Evolutionary conservation across 768 basidiomycete genomes (phyloP).

Genomic region (Suillus brevipes): DNA sequence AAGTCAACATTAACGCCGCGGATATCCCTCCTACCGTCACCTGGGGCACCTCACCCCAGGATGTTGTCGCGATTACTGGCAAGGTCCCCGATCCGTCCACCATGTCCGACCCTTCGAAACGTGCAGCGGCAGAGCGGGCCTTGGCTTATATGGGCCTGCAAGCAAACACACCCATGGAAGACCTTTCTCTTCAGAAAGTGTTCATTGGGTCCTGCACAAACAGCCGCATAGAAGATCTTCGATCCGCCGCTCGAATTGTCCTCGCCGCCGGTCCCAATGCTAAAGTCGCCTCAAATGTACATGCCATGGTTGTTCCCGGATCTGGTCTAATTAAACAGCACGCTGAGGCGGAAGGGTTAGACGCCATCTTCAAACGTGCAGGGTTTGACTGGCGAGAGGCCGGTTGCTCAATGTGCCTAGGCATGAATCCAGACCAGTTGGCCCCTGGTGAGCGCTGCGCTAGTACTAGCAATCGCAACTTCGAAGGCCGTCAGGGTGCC

Average conservation of each 20-base stretch:
- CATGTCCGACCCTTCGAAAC: slow-evolving; percentile 64
- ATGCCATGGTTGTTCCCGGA: slow-evolving; percentile 91
- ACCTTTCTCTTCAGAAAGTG: slow-evolving; percentile 81
- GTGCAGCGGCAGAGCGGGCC: slow-evolving; percentile 69
- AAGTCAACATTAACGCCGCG: slow-evolving; percentile 75
- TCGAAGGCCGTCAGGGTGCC: slow-evolving; percentile 86
- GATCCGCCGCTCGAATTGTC: slow-evolving; percentile 79
- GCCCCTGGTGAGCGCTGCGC: slow-evolving; percentile 83
- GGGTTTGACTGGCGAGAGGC: slow-evolving; percentile 96
- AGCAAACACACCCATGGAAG: slow-evolving; percentile 76
- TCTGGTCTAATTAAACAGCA: slow-evolving; percentile 90
- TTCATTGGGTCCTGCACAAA: slow-evolving; percentile 97
- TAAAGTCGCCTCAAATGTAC: slow-evolving; percentile 69
- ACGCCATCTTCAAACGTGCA: slow-evolving; percentile 82
- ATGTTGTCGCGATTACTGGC: slow-evolving; percentile 82
- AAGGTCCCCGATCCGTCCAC: slow-evolving; percentile 72
- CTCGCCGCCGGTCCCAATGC: slow-evolving; percentile 71
- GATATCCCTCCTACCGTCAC: slow-evolving; percentile 90
- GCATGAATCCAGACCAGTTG: slow-evolving; percentile 94
- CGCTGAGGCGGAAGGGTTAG: slow-evolving; percentile 86
- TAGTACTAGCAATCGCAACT: slow-evolving; percentile 91
- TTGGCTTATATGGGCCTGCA: slow-evolving; percentile 86
- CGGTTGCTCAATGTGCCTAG: slow-evolving; percentile 94
- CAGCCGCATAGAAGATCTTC: slow-evolving; percentile 89
- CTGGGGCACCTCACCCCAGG: slow-evolving; percentile 93